Base-by-base conservation (phyloP, 495 filamentous ascomycete genomes). In the Podospora tetraspora region DNA sequence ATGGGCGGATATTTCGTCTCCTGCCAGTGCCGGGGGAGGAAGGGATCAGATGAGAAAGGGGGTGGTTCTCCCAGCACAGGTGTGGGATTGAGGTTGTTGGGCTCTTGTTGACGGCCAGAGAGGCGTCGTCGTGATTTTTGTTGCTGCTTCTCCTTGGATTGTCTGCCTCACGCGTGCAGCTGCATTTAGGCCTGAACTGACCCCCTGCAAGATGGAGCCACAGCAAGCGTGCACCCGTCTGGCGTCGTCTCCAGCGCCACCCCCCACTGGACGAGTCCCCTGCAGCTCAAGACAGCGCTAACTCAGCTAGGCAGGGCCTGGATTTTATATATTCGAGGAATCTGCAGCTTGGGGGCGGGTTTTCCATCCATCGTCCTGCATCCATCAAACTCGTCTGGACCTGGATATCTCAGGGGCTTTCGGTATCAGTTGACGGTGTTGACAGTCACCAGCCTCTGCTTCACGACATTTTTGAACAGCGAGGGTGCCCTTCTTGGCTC, bases 111-210 rank as follows among this genome's bases (percentile, higher is more conserved):
- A 37, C 21, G 32, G 27, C 32, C 58, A 62, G 25, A 59, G 12
- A 12, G 57, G 27, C 27, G 27, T 27, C 22, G 30, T 52, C 58
- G 57, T 66, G 57, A 52, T 59, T 66, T 68, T 72, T 73, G 67
- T 68, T 60, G 23, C 65, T 61, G 34, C 24, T 32, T 57, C 30
- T 32, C n/a, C 62, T 65, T 68, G 37, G 62, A 66, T 62, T 65
- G 59, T 65, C 67, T 71, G 63, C 69, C 60, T 37, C 62, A 52
- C 63, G 63, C 21, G 60, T 72, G 69, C 71, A 70, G 67, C 72
- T 76, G 74, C 72, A 74, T 76, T 76, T 70, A 73, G 72, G 74
- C 74, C 74, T 68, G 71, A 76, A 69, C 61, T 61, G 56, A 65
- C 74, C 72, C 74, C 74, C 64, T 74, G 74, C 66, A 66, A 61